A percentile compares a stretch with the other conserved stretches of the same genome.
Evolutionary conservation across 139 green algal genomes (phyloP).

Genomic region (Eudorina sp.): DNA sequence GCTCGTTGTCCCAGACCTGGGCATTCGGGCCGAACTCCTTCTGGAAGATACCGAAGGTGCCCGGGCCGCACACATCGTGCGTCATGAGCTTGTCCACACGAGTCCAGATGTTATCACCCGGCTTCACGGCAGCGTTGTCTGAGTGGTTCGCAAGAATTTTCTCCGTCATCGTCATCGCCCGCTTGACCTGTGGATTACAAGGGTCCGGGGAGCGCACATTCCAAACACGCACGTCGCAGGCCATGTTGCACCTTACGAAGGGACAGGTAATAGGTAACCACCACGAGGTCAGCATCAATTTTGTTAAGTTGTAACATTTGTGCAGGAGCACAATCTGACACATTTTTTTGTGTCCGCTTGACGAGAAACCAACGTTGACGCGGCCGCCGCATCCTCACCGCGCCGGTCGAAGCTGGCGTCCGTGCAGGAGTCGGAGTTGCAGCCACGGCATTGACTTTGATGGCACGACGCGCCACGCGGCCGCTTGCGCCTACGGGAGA

Average conservation of each 20-base stretch:
- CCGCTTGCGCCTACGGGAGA: background rate
- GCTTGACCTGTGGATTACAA: slow-evolving; percentile 81
- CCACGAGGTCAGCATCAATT: no score
- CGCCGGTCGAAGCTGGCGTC: slow-evolving; percentile 66
- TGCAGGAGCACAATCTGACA: no score
- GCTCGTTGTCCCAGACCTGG: slow-evolving; percentile 93
- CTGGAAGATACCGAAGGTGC: slow-evolving; percentile 96
- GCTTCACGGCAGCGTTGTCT: slow-evolving; percentile 75
- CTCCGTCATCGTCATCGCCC: slow-evolving; percentile 95
- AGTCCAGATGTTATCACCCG: slow-evolving; percentile 96
- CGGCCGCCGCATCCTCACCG: slow-evolving; percentile 53
- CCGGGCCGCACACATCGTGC: slow-evolving; percentile 95
- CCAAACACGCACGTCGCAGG: no score
- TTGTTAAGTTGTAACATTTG: no score
- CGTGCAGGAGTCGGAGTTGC: slow-evolving; percentile 58
- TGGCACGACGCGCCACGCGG: slow-evolving; percentile 1
- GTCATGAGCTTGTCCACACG: slow-evolving; percentile 95
- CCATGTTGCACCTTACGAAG: no score
- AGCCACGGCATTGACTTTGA: slow-evolving; percentile 55
- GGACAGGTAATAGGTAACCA: no score
- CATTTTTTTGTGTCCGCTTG: no score
- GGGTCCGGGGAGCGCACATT: no score
- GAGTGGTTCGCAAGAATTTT: slow-evolving; percentile 93
- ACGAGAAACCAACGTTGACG: background rate
- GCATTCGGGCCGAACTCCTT: slow-evolving; percentile 95